phyloP scores from a whole-genome alignment of 2,329 filamentous ascomycete species.

The Tolypocladium cylindrosporum region DNA sequence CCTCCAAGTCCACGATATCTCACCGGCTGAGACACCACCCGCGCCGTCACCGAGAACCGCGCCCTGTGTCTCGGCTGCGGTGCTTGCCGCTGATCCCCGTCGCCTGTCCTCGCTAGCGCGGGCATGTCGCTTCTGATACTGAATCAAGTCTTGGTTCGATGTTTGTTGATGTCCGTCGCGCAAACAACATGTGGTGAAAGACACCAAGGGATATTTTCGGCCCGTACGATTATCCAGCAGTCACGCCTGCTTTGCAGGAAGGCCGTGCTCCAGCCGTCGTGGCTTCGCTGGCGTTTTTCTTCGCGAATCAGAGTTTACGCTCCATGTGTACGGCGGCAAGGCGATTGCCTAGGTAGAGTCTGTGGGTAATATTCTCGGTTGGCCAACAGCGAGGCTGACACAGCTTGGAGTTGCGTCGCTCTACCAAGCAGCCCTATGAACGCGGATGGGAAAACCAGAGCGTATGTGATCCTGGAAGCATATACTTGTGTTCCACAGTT shows the following conservation, averaged over 20 bases:
- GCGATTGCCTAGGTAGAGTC: not conserved
- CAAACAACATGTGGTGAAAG: no score
- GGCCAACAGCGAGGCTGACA: not conserved
- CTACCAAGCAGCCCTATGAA: not conserved
- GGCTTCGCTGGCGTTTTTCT: not conserved
- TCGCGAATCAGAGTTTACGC: not conserved
- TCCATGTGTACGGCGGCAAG: not conserved
- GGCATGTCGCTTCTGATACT: no score
- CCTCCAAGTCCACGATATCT: not conserved
- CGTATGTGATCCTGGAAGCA: no score
- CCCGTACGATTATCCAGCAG: no score
- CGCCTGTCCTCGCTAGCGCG: no score
- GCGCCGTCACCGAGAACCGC: not conserved
- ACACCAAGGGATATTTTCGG: no score
- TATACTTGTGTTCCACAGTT: no score
- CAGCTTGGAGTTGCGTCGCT: not conserved
- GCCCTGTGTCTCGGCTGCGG: not conserved
- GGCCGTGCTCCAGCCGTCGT: not conserved
- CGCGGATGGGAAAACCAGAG: no score
- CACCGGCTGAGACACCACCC: not conserved
- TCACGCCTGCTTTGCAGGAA: not conserved
- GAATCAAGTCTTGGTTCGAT: no score
- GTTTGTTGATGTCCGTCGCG: no score
- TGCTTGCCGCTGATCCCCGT: not conserved
- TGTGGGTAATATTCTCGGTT: not conserved